Base-by-base conservation (phyloP, 768 basidiomycete genomes). In the Leucocoprinus leucothites region DNA sequence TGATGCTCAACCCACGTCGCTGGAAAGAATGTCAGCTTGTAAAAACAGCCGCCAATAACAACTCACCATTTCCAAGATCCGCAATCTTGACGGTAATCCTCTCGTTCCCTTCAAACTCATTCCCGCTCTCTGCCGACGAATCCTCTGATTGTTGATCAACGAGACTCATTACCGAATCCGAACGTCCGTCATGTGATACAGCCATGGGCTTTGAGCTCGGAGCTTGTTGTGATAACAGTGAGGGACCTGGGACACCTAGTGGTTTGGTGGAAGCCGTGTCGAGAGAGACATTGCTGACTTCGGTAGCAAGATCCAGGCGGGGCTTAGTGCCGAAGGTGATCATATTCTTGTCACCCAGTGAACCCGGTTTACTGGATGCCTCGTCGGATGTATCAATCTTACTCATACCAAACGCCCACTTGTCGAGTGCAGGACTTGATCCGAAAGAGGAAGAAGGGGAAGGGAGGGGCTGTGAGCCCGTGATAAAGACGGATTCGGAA, bases 61-160 rank as follows among this genome's bases (percentile, higher is more conserved):
- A 66, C 40, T 16, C 40, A 84, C 93, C 93, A 69, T 98, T 98
- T 7, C 97, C 97, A 51, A 99, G 72, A 80, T 99, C 97, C 26
- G 96, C 97, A 66, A 99, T 98, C 80, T 98, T 98, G 50, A 99
- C 97, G 5, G 94, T 98, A 58, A 98, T 97, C 67, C 84, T 83
- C 51, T 71, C 70, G 19, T 51, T 48, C 19, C 25, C 8, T 22
- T 56, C 54, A 16, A 47, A 55, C 26, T 43, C 18, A 22, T 48
- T 56, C n/a, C n/a, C n/a, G 16, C 38, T 38, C 11, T 38, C 38
- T 4, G 6, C 16, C 22, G 47, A 49, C 34, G 47, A 48, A 60
- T 57, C 79, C 71, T 64, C 65, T 34, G 64, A 72, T 41, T 64
- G 65, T 1, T 53, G 63, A 57, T 74, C 72, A 24, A 74, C 66